phyloP scores from a whole-genome alignment of 2,329 filamentous ascomycete genomes.

The Aspergillus piperis region DNA sequence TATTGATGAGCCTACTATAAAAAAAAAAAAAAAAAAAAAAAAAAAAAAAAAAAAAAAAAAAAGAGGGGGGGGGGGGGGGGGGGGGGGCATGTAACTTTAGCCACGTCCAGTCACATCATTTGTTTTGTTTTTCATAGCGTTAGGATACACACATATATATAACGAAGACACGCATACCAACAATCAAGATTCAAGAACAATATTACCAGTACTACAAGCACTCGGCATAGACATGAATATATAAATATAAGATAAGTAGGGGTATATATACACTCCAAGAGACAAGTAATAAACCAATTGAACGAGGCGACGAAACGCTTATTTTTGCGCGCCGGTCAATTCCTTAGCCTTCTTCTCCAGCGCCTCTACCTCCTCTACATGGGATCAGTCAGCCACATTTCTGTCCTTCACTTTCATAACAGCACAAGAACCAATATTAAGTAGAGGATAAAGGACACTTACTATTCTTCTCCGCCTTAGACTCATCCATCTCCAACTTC shows the following conservation, averaged over 20 bases:
- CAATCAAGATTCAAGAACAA: neutral
- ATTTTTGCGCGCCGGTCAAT: conserved; percentile 33
- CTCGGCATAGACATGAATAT: neutral
- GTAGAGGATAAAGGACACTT: conserved; percentile 18
- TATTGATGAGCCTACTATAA: too few relatives aligned
- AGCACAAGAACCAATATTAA: neutral
- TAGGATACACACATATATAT: neutral
- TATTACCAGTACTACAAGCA: neutral
- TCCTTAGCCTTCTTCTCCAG: conserved; percentile 41
- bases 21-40: too few relatives aligned
- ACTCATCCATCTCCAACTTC: conserved; percentile 50
- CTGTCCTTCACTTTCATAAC: too few relatives aligned
- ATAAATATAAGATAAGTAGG: neutral
- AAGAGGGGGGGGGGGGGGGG: too few relatives aligned
- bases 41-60: too few relatives aligned
- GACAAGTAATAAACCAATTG: neutral
- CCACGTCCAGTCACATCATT: neutral
- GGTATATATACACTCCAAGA: conserved; percentile 7
- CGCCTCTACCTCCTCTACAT: conserved; percentile 32
- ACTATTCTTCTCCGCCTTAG: conserved; percentile 46
- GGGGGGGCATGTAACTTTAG: neutral
- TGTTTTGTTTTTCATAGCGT: neutral
- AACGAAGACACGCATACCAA: neutral
- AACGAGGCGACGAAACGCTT: neutral
- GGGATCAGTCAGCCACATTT: too few relatives aligned